Evolutionary conservation across 768 basidiomycete genomes (phyloP).

Genomic region (Stropharia rugosoannulata): DNA sequence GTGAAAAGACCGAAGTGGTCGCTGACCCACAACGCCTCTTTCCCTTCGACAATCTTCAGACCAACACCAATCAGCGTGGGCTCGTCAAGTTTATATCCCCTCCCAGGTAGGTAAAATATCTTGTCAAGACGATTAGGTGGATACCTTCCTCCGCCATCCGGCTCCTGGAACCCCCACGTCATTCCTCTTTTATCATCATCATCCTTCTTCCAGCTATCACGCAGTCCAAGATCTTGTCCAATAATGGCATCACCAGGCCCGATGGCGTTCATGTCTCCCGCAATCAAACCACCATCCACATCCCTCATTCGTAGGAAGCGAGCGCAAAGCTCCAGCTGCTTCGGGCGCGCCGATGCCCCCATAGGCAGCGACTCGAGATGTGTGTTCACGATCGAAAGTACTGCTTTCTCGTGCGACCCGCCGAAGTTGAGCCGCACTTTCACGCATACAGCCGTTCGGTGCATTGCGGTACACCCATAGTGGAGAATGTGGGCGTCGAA

Average conservation of each 20-base stretch:
- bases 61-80: slow-evolving; percentile 59
- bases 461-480: slow-evolving; percentile 50
- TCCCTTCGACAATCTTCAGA: slow-evolving; percentile 38
- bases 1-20: slow-evolving; percentile 67
- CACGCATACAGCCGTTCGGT: slow-evolving; percentile 49
- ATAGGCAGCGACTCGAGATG: slow-evolving; percentile 65
- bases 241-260: slow-evolving; percentile 40
- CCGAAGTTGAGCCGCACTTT: slow-evolving; percentile 23
- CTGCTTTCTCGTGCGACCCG: slow-evolving; percentile 31
- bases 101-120: slow-evolving; percentile 53
- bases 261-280: slow-evolving; percentile 76
- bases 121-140: slow-evolving; percentile 65
- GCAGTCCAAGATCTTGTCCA: slow-evolving; percentile 44
- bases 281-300: slow-evolving; percentile 59
- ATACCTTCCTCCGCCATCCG: slow-evolving; percentile 28
- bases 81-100: slow-evolving; percentile 49
- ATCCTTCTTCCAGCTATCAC: slow-evolving; percentile 57
- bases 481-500: slow-evolving; percentile 47
- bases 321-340: slow-evolving; percentile 54
- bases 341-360: slow-evolving; percentile 40
- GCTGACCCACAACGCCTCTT: slow-evolving; percentile 46
- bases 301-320: slow-evolving; percentile 45
- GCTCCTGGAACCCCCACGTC: slow-evolving; percentile 75
- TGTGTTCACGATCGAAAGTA: slow-evolving; percentile 68
- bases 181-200: slow-evolving; percentile 43